Evolutionary conservation across 805 yeast species (phyloP), one percentile per base, ranked within the genome.

Genomic region (Starmerella floris): DNA sequence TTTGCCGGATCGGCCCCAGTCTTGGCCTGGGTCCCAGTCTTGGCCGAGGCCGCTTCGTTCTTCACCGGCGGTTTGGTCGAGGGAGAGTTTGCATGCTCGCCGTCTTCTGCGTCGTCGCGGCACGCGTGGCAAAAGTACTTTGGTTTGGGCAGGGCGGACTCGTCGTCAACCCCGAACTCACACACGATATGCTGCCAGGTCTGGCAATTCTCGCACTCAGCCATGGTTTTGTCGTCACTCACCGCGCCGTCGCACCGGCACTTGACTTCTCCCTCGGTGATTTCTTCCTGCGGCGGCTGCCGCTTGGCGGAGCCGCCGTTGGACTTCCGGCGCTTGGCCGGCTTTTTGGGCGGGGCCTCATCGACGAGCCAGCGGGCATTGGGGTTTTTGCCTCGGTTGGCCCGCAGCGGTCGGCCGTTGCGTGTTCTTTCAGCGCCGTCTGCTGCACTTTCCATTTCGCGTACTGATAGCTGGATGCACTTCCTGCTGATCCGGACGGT

Each of bases 141-240:
- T 23, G 62, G 52, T 15, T 72, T 66, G 0, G 83, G 82, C 4
- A 76, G 65, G 35, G 60, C 60, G 31, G 56, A 58, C 39, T 55
- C 61, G 43, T 58, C 62, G 17, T 62, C 58, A 8, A 62, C 56
- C 35, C 68, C 74, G 35, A 76, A 68, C 67, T 76, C 68, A 55
- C 87, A 79, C 43, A 54, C 61, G 15, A 75, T 69, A 55, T 79
- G 87, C 58, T 79, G 87, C 84, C 84, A 79, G 4, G 76, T 68
- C 39, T 64, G 55, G 56, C 87, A 79, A 28, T 59, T 55, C 37
- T 75, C 83, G 59, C 87, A 79, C 56, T 74, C 74, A 19, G 74
- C 70, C 79, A 77, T 75, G 19, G 76, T 72, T 22, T 62, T 65
- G 22, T 64, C 64, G 35, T 56, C 62, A 25, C 37, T 73, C 19